phyloP scores from a whole-genome alignment of 2,329 filamentous ascomycete genomes.

The Sordariomycetes sp. region DNA sequence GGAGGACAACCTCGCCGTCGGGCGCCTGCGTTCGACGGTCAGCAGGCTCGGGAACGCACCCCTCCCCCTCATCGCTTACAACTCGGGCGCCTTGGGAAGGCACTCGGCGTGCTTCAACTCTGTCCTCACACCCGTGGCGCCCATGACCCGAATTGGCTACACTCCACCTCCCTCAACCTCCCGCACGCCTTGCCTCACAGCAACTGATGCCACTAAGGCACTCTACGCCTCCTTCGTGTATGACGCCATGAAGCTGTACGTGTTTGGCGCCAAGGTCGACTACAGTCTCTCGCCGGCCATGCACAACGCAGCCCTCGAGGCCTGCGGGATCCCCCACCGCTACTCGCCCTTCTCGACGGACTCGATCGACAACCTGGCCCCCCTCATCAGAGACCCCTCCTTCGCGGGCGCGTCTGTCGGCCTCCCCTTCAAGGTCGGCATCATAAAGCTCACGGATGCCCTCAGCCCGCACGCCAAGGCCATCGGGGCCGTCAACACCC shows the following conservation, averaged over 20 bases:
- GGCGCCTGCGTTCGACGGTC: constrained; percentile 40
- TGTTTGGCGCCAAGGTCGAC: constrained; percentile 61
- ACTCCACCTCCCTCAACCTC: neutral
- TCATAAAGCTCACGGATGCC: constrained; percentile 57
- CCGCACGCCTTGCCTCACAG: constrained; percentile 33
- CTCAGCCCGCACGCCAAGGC: constrained; percentile 63
- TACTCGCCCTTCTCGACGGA: constrained; percentile 55
- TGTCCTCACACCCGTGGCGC: constrained; percentile 36
- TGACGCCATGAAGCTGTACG: constrained; percentile 61
- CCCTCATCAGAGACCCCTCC: constrained; percentile 51
- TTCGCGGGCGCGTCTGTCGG: constrained; percentile 66
- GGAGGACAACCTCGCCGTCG: constrained; percentile 54
- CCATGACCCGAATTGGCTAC: neutral
- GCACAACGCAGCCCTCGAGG: constrained; percentile 60
- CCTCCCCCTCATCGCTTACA: constrained; percentile 43
- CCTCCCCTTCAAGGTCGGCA: constrained; percentile 65
- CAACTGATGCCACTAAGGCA: constrained; percentile 51
- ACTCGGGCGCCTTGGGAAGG: constrained; percentile 51
- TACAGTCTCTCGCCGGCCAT: constrained; percentile 70
- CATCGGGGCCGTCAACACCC: constrained; percentile 67
- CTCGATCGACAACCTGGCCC: constrained; percentile 51
- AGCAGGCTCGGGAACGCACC: constrained; percentile 17
- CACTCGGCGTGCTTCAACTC: constrained; percentile 58
- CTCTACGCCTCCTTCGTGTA: constrained; percentile 57
- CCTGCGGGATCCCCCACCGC: constrained; percentile 57